Base-by-base conservation (phyloP, 2,329 filamentous ascomycete species). In the Curvularia verruculosa region DNA sequence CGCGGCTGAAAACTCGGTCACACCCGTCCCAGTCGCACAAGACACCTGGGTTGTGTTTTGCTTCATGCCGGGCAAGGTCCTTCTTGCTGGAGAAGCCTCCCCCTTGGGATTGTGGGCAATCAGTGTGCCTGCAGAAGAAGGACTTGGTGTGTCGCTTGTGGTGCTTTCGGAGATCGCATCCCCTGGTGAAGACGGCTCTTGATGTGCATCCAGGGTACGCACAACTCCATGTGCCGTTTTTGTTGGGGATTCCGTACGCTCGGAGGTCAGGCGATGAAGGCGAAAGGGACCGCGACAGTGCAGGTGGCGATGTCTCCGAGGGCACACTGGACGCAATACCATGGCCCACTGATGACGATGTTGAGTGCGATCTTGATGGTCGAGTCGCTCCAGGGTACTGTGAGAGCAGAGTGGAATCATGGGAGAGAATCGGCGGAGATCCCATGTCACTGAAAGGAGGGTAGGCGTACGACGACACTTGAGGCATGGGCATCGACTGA, bases 51-150 rank as follows among this genome's bases (percentile, higher is more conserved):
- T 86, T 85, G 70, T 87, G 85, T 68, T 85, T 87, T 41, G 85
- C 84, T 69, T 87, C 85, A 60, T 87, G 85, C 37, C 85, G 75
- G 24, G 83, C 82, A 19, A 85, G 81, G 60, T 87, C 85, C 65
- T 87, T 87, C 68, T 86, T 86, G 66, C 83, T 85, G 6, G 84
- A 86, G 68, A 87, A 87, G 0, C 85, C 85, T 29, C 83, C 84
- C 34, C 81, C 80, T 2, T 75, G 78, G 9, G 83, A 78, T 64
- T 87, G 83, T 12, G 84, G 83, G 67, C 85, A 87, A 12, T 83
- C 83, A 47, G 82, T 77, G 56, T 85, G 79, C 4, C 84, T 82
- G 70, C 85, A 87, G 70, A 85, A 87, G 51, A 87, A 81, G 15
- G 84, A 80, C 64, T 87, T 87, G 26, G 81, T 84, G 70, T 87